Percentiles rank a stretch among this genome's conserved stretches.
These are phyloP conservation scores for Apiospora aurea DNA, from an alignment of 2,329 filamentous ascomycete species.

Conservation along the genomic window DNA sequence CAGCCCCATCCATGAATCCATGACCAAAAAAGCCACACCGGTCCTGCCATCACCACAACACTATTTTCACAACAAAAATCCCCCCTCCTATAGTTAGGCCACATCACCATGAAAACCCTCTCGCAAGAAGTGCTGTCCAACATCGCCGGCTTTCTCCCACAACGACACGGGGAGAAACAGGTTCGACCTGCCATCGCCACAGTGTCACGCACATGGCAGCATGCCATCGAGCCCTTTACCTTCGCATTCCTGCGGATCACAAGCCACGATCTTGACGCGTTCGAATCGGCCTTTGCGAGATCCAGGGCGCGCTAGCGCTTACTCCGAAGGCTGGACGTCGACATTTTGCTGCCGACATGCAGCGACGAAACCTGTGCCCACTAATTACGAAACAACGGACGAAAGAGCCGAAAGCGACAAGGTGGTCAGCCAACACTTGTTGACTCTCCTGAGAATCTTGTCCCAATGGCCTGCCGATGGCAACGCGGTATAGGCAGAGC, in stretches of 20 bases:
- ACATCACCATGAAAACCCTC: constrained; percentile 58
- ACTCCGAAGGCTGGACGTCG: neutral
- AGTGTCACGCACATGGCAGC: constrained; percentile 14
- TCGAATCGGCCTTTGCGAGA: neutral
- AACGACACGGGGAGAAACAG: neutral
- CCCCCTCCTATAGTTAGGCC: too few relatives aligned
- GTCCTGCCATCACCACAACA: too few relatives aligned
- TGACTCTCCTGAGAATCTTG: neutral
- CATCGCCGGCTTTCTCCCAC: neutral
- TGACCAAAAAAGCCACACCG: too few relatives aligned
- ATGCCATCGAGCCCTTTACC: constrained; percentile 8
- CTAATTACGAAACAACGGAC: constrained; percentile 11
- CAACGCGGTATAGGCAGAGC: neutral
- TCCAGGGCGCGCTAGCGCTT: neutral
- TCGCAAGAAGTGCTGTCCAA: constrained; percentile 29
- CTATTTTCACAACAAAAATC: too few relatives aligned
- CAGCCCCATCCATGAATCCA: neutral
- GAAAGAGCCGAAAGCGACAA: constrained; percentile 5
- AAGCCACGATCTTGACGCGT: constrained; percentile 6
- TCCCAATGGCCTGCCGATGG: constrained; percentile 1
- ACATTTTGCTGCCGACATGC: neutral
- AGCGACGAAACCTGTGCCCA: neutral
- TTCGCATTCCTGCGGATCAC: neutral
- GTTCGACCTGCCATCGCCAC: neutral
- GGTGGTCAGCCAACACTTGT: neutral